Conservation (phyloP, 148 eudicot genomes). For the Mesembryanthemum crystallinum region DNA sequence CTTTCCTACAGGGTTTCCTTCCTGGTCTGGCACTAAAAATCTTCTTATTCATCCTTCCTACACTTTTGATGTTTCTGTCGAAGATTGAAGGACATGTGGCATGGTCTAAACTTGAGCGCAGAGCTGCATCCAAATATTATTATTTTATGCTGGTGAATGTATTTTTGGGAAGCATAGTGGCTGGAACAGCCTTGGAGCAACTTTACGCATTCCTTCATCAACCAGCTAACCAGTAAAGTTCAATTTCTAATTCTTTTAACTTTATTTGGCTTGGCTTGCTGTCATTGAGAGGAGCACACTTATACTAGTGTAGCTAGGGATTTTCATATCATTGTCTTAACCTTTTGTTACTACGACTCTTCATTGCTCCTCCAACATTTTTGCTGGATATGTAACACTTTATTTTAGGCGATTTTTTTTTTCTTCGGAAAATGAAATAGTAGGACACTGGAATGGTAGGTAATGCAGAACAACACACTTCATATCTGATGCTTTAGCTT, state of each 20-base stretch:
- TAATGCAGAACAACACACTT: no score
- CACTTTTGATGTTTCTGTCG: slow-evolving; percentile 80
- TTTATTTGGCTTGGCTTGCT: neutral
- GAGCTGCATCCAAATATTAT: slow-evolving; percentile 87
- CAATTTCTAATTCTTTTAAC: slow-evolving; percentile 9
- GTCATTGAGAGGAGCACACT: neutral
- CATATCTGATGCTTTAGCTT: no score
- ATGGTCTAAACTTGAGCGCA: slow-evolving; percentile 66
- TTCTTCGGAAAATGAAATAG: neutral
- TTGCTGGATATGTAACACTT: neutral
- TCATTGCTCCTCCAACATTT: no score
- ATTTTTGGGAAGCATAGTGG: slow-evolving; percentile 81
- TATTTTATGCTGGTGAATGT: slow-evolving; percentile 97
- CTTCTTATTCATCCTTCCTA: slow-evolving; percentile 78
- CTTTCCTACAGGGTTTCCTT: slow-evolving; percentile 92
- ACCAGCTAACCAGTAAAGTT: slow-evolving; percentile 75
- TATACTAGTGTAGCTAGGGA: neutral
- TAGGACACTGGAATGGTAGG: no score
- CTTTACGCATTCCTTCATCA: slow-evolving; percentile 87
- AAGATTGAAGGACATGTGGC: slow-evolving; percentile 90
- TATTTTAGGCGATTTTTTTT: neutral
- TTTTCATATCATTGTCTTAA: neutral
- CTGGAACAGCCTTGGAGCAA: slow-evolving; percentile 93
- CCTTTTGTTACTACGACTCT: neutral
- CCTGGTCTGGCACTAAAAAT: slow-evolving; percentile 93